phyloP scores from a whole-genome alignment of 805 yeast species.

The Saturnispora diversa region DNA sequence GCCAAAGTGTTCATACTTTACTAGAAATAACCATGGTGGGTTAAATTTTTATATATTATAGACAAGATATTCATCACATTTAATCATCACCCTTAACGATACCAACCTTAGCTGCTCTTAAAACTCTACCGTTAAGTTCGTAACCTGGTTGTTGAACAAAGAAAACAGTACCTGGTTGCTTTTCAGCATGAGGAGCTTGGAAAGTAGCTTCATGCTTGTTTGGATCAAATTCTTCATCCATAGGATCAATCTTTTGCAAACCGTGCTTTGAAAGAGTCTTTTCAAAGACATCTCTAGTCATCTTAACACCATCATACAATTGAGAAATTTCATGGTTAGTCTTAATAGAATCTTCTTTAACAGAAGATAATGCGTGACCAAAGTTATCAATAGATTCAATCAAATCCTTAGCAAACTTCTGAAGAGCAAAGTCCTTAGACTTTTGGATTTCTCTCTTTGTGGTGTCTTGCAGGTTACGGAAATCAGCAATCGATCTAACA shows the following conservation, averaged over 20 bases:
- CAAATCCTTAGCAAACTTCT: slow-evolving; percentile 84
- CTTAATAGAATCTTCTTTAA: slow-evolving; percentile 51
- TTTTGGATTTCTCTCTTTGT: slow-evolving; percentile 81
- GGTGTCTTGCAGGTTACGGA: slow-evolving; percentile 84
- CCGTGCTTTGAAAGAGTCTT: slow-evolving; percentile 80
- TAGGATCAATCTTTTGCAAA: slow-evolving; percentile 67
- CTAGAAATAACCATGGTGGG: background rate
- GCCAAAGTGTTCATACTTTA: no score
- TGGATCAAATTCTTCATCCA: slow-evolving; percentile 83
- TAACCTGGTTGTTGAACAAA: slow-evolving; percentile 89
- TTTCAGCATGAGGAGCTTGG: slow-evolving; percentile 77
- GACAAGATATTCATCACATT: slow-evolving; percentile 10
- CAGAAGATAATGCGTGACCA: slow-evolving; percentile 73
- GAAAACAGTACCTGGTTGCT: slow-evolving; percentile 88
- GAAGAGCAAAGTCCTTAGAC: slow-evolving; percentile 84
- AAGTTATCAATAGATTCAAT: slow-evolving; percentile 87
- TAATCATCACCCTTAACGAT: slow-evolving; percentile 57
- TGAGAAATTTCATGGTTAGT: slow-evolving; percentile 59
- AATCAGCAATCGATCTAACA: slow-evolving; percentile 81
- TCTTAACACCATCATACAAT: slow-evolving; percentile 78
- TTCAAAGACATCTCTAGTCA: slow-evolving; percentile 82
- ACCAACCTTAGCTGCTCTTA: slow-evolving; percentile 95
- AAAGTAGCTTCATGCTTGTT: slow-evolving; percentile 89
- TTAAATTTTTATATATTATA: background rate
- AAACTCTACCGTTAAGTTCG: slow-evolving; percentile 75